phyloP scores from a whole-genome alignment of 2,329 filamentous ascomycete genomes.

The Penicillium concentricum region DNA sequence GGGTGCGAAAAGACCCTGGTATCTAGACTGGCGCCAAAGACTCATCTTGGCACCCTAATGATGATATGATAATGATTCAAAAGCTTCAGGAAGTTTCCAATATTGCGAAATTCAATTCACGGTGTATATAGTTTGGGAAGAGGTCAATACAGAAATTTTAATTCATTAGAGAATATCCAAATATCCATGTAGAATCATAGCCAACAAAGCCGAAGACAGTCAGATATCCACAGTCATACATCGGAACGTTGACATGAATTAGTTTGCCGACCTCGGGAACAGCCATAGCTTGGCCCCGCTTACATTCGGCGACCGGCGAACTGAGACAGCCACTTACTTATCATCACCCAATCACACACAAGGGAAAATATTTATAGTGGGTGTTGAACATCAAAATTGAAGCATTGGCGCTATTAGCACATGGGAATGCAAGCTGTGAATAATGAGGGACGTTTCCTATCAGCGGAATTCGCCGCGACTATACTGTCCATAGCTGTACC shows the following conservation, averaged over 20 bases:
- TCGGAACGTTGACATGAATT: not conserved
- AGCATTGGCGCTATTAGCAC: conserved; percentile 12
- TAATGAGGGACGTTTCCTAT: conserved; percentile 9
- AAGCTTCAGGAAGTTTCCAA: not conserved
- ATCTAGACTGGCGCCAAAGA: not conserved
- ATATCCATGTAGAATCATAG: not conserved
- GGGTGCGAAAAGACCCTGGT: not conserved
- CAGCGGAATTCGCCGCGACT: conserved; percentile 13
- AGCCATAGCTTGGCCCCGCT: not conserved
- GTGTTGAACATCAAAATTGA: not conserved
- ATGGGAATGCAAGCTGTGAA: conserved; percentile 15
- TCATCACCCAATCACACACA: conserved; percentile 1
- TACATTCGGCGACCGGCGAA: conserved; percentile 4
- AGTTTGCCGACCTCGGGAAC: conserved; percentile 1
- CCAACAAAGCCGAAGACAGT: not conserved
- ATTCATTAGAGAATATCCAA: not conserved
- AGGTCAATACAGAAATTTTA: not conserved
- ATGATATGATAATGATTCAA: not conserved
- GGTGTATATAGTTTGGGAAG: not conserved
- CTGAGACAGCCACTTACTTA: not conserved
- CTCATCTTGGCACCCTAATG: not conserved
- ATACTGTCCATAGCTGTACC: conserved; percentile 13
- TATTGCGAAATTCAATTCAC: not conserved
- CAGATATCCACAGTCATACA: not conserved
- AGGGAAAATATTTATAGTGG: not conserved